Evolutionary conservation across 176 grass and related monocot genomes (phyloP).

Genomic region (Ampelocalamus luodianensis): DNA sequence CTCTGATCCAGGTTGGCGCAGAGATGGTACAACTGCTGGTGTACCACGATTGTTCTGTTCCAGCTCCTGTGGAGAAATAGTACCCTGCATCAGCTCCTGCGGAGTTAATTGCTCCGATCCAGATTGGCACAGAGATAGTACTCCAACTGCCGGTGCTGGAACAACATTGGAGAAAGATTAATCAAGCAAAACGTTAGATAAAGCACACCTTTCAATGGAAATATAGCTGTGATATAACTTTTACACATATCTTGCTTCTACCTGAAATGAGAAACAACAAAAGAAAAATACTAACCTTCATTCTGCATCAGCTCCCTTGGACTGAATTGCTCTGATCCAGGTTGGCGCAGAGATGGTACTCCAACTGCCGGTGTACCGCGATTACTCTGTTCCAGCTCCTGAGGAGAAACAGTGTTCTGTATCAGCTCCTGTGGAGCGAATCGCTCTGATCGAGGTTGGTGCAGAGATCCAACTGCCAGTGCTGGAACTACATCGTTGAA

Average conservation of each 20-base stretch:
- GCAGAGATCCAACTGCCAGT: background rate
- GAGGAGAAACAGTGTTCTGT: background rate
- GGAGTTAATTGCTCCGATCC: background rate
- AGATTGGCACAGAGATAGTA: background rate
- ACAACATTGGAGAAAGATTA: background rate
- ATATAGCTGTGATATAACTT: background rate
- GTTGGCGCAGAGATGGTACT: background rate
- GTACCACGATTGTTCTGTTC: slow-evolving; percentile 3
- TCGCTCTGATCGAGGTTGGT: background rate
- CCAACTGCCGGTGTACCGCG: background rate
- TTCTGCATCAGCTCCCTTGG: background rate
- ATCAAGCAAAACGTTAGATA: background rate
- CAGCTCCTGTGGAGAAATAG: background rate
- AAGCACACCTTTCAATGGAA: background rate
- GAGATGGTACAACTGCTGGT: background rate
- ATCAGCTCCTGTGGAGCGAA: background rate
- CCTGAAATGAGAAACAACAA: no score
- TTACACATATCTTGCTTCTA: no score
- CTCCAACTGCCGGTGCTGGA: background rate
- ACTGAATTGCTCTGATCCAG: background rate
- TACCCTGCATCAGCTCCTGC: background rate
- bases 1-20: background rate
- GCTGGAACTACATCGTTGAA: background rate
- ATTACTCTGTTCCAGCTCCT: background rate
- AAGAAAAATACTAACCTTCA: background rate